Evolutionary conservation across 1,284 basidiomycete genomes (phyloP), one percentile per base, ranked within the genome.

Genomic region (Prillingera fragicola): DNA sequence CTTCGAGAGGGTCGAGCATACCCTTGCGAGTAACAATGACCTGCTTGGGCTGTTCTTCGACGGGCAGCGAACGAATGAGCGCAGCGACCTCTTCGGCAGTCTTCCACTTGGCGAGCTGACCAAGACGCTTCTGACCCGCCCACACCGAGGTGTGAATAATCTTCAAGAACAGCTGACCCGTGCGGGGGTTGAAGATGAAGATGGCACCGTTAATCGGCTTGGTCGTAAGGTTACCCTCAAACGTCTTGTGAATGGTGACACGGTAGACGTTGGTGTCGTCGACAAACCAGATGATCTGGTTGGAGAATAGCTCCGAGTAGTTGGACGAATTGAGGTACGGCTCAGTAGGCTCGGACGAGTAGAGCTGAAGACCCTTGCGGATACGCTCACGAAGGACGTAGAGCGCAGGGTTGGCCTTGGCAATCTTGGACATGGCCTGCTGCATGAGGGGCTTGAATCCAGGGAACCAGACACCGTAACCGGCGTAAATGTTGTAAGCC

Each of bases 271-370:
- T 97, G 34, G 95, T 98, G 69, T 99, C 95, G 66, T 99, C 95
- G 55, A 98, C 92, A 67, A 98, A 97, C 95, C 94, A 99, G 57
- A 98, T 97, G 70, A 98, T 94, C 71, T 97, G 94, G 73, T 98
- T 98, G n/a, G 88, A 92, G 78, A 96, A 96, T 36, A 96, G 73
- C 73, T 96, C 92, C 4, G 91, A 94, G 71, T 96, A 72, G 73
- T 96, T 96, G 78, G 86, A 69, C 42, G 62, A 67, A 77, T 94
- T 97, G 61, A 98, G 77, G 73, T 98, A 98, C 36, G 95, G 95
- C 72, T 99, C 95, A 15, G 95, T 99, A 5, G 95, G 94, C 73
- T 98, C 95, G 19, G 94, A 98, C 23, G 92, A 97, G 74, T 98
- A 99, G 18, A 98, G 78, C 73, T 98, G 95, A 15, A 99, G 78